Evolutionary conservation across 2,329 filamentous ascomycete species (phyloP).

Genomic region (Bipolaris oryzae): DNA sequence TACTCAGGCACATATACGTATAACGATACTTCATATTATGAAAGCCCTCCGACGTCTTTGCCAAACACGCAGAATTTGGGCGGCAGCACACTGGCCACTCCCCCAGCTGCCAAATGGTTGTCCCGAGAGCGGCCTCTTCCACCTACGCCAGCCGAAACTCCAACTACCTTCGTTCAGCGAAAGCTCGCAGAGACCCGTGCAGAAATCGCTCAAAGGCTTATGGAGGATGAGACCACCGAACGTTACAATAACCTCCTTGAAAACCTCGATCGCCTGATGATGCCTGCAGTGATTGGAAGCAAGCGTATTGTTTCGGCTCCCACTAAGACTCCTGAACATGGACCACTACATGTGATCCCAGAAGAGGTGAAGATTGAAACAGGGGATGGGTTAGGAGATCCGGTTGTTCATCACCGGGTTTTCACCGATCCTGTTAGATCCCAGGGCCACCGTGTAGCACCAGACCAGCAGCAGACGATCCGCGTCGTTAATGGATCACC

Average conservation of each 20-base stretch:
- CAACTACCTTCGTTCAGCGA: constrained; percentile 59
- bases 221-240: constrained; percentile 54
- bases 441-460: constrained; percentile 33
- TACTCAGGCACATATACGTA: constrained; percentile 39
- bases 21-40: constrained; percentile 46
- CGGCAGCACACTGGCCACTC: constrained; percentile 36
- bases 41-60: constrained; percentile 60
- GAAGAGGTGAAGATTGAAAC: constrained; percentile 55
- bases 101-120: constrained; percentile 34
- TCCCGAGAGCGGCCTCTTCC: constrained; percentile 53
- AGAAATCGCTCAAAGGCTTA: constrained; percentile 60
- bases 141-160: constrained; percentile 54
- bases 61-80: constrained; percentile 48
- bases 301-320: constrained; percentile 57
- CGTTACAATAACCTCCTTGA: constrained; percentile 66
- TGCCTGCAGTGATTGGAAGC: constrained; percentile 44
- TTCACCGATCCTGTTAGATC: constrained; percentile 52
- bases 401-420: constrained; percentile 44
- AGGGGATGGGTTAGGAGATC: constrained; percentile 39
- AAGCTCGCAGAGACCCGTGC: constrained; percentile 65
- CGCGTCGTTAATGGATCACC: constrained; percentile 63
- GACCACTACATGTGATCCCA: constrained; percentile 57
- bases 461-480: constrained; percentile 56
- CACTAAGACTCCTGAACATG: constrained; percentile 39
- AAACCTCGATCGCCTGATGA: constrained; percentile 64